These are phyloP conservation scores for Neofusicoccum sp. DNA, from an alignment of 2,329 filamentous ascomycete genomes.

Conservation along the genomic window DNA sequence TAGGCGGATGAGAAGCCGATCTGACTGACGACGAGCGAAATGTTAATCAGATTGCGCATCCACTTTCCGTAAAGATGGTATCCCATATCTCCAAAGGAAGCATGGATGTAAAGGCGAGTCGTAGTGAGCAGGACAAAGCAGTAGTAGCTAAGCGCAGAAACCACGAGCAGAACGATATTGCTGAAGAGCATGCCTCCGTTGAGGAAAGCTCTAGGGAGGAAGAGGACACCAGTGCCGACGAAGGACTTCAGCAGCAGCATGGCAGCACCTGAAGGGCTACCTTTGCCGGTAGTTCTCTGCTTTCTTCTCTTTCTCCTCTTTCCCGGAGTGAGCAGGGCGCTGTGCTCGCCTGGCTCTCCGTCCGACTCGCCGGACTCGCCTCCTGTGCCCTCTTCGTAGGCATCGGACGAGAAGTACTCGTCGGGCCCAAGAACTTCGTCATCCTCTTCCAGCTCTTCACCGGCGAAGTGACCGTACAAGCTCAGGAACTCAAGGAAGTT, in stretches of 20 bases:
- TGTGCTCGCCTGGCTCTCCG: slow-evolving; percentile 79
- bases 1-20: slow-evolving; percentile 93
- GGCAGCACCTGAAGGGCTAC: slow-evolving; percentile 74
- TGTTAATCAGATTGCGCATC: slow-evolving; percentile 83
- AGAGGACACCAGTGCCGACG: slow-evolving; percentile 92
- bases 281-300: slow-evolving; percentile 75
- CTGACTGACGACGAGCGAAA: slow-evolving; percentile 92
- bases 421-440: slow-evolving; percentile 84
- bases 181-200: slow-evolving; percentile 98
- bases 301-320: slow-evolving; percentile 71
- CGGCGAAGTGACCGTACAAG: slow-evolving; percentile 95
- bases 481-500: slow-evolving; percentile 96
- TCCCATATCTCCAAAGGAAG: slow-evolving; percentile 97
- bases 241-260: slow-evolving; percentile 93
- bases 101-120: slow-evolving; percentile 78
- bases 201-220: slow-evolving; percentile 86
- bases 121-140: slow-evolving; percentile 93
- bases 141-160: slow-evolving; percentile 89
- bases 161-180: slow-evolving; percentile 80
- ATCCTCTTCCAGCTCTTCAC: slow-evolving; percentile 94
- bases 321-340: slow-evolving; percentile 68
- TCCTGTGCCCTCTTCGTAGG: slow-evolving; percentile 52
- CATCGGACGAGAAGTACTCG: slow-evolving; percentile 85
- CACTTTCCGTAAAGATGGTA: slow-evolving; percentile 86
- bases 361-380: slow-evolving; percentile 59